phyloP scores from a whole-genome alignment of 352 stramenopile species.

The Pilasporangium apinafurcum region DNA sequence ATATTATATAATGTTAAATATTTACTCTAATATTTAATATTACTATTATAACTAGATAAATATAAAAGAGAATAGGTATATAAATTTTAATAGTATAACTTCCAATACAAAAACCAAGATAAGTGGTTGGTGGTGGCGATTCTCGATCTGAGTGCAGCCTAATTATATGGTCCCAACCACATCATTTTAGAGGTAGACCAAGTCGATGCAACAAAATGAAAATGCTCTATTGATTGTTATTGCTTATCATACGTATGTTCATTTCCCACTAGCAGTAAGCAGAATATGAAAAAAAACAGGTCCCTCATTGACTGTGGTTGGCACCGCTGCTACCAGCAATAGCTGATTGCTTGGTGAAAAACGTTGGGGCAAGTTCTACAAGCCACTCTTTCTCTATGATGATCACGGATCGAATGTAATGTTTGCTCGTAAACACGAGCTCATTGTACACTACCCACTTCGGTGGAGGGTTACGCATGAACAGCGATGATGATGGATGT shows the following conservation, averaged over 20 bases:
- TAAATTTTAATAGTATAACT: not conserved
- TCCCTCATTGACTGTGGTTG: not conserved
- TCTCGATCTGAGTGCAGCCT: not conserved
- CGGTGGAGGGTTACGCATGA: slow-evolving; percentile 82
- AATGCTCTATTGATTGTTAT: not conserved
- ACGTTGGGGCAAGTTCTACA: slow-evolving; percentile 70
- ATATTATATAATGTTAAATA: not conserved
- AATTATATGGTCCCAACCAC: slow-evolving; percentile 1
- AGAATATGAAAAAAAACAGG: not conserved
- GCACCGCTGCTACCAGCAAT: slow-evolving; percentile 2
- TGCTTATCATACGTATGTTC: too few relatives aligned
- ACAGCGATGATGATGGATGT: slow-evolving; percentile 84
- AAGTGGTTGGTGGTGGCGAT: slow-evolving; percentile 6
- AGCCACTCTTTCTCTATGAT: slow-evolving; percentile 89
- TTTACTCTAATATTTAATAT: not conserved
- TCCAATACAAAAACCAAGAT: slow-evolving; percentile 18
- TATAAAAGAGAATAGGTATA: slow-evolving; percentile 5
- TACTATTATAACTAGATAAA: not conserved
- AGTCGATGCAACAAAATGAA: not conserved
- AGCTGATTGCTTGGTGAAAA: slow-evolving; percentile 66
- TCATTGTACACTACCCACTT: slow-evolving; percentile 89
- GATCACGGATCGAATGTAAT: slow-evolving; percentile 86
- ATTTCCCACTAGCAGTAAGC: too few relatives aligned
- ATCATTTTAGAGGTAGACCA: not conserved
- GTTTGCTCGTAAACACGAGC: slow-evolving; percentile 88